A percentile compares a stretch with the other conserved stretches of the same genome.
Conservation (phyloP, 2,329 filamentous ascomycete species). For the Zopfia rhizophila region DNA sequence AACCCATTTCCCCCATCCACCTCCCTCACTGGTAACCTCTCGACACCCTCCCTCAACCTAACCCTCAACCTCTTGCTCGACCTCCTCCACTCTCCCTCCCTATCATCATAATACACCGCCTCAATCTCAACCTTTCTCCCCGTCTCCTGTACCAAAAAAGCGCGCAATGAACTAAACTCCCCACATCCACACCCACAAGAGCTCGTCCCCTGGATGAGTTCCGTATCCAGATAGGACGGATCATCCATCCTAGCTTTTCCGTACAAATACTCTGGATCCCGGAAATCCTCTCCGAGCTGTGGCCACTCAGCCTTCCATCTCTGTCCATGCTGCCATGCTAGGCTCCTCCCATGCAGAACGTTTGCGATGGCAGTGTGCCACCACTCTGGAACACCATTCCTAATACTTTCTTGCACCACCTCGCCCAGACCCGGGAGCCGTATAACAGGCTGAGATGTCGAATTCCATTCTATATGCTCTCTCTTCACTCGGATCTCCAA, state of each 20-base stretch:
- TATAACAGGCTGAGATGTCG: too few species aligned
- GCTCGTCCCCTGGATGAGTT: background rate
- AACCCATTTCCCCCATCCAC: background rate
- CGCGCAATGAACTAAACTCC: conserved; percentile 1
- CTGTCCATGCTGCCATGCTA: conserved; percentile 17
- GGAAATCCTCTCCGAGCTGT: conserved; percentile 1
- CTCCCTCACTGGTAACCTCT: conserved; percentile 2
- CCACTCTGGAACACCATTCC: conserved; percentile 9
- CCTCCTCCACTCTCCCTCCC: background rate
- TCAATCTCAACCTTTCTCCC: conserved; percentile 7
- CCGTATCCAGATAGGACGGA: background rate
- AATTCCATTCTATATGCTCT: background rate
- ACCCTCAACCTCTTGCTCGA: background rate
- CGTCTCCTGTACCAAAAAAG: conserved; percentile 7
- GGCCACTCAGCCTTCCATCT: conserved; percentile 19
- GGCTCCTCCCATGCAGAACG: background rate
- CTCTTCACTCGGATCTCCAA: conserved; percentile 5
- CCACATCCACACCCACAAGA: conserved; percentile 11
- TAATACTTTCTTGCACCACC: background rate
- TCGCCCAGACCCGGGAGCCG: too few species aligned
- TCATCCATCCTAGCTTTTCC: too few species aligned
- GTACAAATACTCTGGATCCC: too few species aligned
- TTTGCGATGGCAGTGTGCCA: background rate
- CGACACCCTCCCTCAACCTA: conserved; percentile 2
- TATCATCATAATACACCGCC: conserved; percentile 2